Evolutionary conservation across 2,329 filamentous ascomycete genomes (phyloP).

Genomic region (Basipetospora chlamydospora): DNA sequence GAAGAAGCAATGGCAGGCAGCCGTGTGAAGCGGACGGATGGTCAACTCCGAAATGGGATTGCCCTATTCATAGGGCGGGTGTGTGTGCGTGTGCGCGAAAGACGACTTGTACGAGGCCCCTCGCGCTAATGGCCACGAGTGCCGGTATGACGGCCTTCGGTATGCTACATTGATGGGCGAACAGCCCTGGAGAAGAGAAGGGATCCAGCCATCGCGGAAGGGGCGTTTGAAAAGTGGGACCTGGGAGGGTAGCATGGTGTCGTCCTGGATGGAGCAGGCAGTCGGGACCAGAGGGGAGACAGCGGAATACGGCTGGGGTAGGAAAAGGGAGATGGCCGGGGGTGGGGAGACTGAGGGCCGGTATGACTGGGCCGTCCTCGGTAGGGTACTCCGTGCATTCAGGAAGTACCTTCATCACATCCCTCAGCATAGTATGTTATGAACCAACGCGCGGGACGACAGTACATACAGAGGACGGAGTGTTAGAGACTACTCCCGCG

Average conservation of each 20-base stretch:
- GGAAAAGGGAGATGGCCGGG: background rate
- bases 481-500: too few species aligned
- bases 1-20: constrained; percentile 1
- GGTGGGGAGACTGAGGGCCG: too few species aligned
- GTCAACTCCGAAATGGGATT: background rate
- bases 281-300: background rate
- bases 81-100: background rate
- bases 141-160: too few species aligned
- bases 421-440: too few species aligned
- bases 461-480: too few species aligned
- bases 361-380: background rate
- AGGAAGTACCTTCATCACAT: too few species aligned
- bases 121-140: too few species aligned
- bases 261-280: background rate
- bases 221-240: constrained; percentile 1
- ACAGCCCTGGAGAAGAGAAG: background rate
- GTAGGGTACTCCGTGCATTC: background rate
- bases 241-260: background rate
- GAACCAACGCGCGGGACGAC: too few species aligned
- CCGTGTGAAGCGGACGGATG: background rate
- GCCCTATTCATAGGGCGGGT: constrained; percentile 1
- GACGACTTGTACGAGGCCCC: background rate
- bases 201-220: background rate
- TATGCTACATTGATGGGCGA: background rate
- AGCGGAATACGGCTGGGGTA: background rate